A percentile compares a stretch with the other conserved stretches of the same genome.
These are phyloP conservation scores for Cercophora newfieldiana DNA, from an alignment of 495 filamentous ascomycete species.

Conservation along the genomic window DNA sequence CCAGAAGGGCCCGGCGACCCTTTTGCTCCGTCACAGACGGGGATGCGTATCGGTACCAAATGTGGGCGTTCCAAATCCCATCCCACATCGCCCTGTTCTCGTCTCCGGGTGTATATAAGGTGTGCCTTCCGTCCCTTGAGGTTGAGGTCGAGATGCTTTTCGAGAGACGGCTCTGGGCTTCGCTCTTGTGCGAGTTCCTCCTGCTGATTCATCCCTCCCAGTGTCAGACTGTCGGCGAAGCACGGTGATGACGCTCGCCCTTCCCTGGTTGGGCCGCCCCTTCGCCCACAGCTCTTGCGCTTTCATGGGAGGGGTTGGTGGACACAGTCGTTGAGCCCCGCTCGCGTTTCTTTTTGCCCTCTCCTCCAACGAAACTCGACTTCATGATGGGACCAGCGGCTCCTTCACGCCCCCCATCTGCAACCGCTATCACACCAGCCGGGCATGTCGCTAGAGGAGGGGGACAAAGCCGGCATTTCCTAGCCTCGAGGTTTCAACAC, in stretches of 20 bases:
- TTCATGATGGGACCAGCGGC: background rate
- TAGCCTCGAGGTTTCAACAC: conserved; percentile 1
- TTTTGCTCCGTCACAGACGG: conserved; percentile 6
- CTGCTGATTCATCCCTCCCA: background rate
- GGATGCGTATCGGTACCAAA: background rate
- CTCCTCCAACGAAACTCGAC: background rate
- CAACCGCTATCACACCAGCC: conserved; percentile 13
- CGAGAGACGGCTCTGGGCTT: background rate
- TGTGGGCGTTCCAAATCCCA: background rate
- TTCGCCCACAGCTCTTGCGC: background rate
- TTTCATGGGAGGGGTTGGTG: background rate
- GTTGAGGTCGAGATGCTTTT: background rate
- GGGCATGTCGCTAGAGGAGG: conserved; percentile 1
- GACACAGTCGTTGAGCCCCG: conserved; percentile 2
- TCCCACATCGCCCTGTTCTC: background rate
- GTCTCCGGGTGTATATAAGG: conserved; percentile 13
- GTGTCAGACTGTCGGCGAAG: background rate
- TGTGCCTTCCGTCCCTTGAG: background rate
- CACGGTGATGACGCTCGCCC: background rate
- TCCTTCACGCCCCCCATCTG: conserved; percentile 14
- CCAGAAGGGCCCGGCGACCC: background rate
- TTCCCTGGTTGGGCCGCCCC: background rate
- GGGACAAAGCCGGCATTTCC: conserved; percentile 3
- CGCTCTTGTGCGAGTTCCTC: background rate
- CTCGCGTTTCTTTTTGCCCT: background rate